phyloP scores from a whole-genome alignment of 192 early-diverging fungal genomes.

The Coemansia sp. region DNA sequence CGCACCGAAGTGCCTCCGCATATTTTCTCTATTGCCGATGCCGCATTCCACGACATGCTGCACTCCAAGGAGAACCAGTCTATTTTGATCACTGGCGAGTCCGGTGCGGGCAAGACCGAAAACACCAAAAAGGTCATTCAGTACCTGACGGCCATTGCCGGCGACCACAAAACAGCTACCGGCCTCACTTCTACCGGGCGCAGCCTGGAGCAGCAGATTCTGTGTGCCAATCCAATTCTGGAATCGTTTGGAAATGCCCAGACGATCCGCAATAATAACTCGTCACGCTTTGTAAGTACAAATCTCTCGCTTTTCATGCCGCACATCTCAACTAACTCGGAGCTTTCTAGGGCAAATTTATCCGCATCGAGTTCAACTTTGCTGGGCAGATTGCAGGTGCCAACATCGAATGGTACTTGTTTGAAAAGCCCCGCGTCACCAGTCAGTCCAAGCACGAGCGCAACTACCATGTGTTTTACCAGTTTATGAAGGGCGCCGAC shows the following conservation, averaged over 20 bases:
- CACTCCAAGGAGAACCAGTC: constrained; percentile 92
- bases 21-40: constrained; percentile 89
- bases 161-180: constrained; percentile 53
- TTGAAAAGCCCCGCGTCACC: constrained; percentile 96
- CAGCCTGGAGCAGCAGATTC: constrained; percentile 84
- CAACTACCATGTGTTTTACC: constrained; percentile 98
- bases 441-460: constrained; percentile 88
- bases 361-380: constrained; percentile 93
- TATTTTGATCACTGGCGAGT: constrained; percentile 98
- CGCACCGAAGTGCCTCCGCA: constrained; percentile 78
- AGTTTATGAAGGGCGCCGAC: constrained; percentile 85
- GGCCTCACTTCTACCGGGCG: constrained; percentile 40
- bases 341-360: constrained; percentile 90
- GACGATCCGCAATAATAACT: constrained; percentile 98
- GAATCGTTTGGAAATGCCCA: constrained; percentile 99
- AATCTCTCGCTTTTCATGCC: background rate
- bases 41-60: constrained; percentile 94
- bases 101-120: constrained; percentile 98
- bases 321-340: too few relatives aligned
- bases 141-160: constrained; percentile 89
- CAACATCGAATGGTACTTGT: constrained; percentile 94
- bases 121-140: constrained; percentile 99
- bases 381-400: constrained; percentile 86
- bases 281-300: constrained; percentile 81
- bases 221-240: constrained; percentile 95